These are phyloP conservation scores for Eimeria acervulina DNA, from an alignment of 169 alveolate genomes.

Conservation along the genomic window DNA sequence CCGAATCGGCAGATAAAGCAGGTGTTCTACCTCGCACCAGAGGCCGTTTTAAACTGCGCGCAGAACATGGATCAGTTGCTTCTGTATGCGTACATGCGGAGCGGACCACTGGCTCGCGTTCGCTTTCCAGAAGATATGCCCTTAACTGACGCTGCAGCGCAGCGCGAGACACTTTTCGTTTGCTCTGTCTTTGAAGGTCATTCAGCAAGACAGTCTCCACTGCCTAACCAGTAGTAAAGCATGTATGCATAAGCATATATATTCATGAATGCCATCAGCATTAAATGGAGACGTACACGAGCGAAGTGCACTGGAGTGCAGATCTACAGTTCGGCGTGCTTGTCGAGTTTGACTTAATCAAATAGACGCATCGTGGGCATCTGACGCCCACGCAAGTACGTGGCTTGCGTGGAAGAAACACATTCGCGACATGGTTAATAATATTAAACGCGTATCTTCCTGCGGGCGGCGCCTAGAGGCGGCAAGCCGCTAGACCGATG, in stretches of 20 bases:
- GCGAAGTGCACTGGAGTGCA: background rate
- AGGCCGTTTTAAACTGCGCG: background rate
- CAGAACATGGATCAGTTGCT: background rate
- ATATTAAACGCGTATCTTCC: background rate
- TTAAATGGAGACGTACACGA: background rate
- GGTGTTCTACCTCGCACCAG: too few relatives aligned
- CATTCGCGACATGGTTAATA: background rate
- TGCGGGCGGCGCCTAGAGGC: background rate
- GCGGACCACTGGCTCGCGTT: background rate
- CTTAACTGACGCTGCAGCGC: background rate
- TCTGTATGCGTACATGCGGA: background rate
- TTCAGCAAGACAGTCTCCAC: background rate
- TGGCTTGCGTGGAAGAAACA: background rate
- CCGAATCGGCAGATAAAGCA: too few relatives aligned
- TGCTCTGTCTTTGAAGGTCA: background rate
- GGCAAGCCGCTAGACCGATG: background rate
- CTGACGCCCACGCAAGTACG: background rate
- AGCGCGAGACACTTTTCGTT: conserved; percentile 4
- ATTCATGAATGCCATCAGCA: too few relatives aligned
- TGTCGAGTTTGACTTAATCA: background rate
- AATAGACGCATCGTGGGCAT: background rate
- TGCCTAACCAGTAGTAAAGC: background rate
- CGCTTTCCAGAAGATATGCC: background rate
- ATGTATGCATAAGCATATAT: background rate
- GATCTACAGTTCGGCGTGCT: background rate